These are phyloP conservation scores for Scheffersomyces lignicola DNA, from an alignment of 1,139 yeast species.

Conservation along the genomic window DNA sequence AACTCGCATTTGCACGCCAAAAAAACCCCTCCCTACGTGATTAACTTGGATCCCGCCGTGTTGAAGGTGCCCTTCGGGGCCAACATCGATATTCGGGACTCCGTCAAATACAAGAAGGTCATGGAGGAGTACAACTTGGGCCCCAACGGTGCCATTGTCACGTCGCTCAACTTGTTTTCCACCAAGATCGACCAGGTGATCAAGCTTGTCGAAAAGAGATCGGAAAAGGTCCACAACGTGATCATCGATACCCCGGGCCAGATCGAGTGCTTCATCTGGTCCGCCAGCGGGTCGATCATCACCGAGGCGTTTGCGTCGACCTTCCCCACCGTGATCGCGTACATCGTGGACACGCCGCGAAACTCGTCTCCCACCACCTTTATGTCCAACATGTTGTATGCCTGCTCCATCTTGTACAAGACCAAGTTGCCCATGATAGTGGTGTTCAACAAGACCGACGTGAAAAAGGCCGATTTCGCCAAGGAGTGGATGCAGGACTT, in stretches of 20 bases:
- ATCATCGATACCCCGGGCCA: constrained; percentile 98
- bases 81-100: constrained; percentile 93
- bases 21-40: constrained; percentile 78
- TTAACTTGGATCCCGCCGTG: constrained; percentile 96
- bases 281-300: constrained; percentile 94
- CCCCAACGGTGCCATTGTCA: constrained; percentile 98
- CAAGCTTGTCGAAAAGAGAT: constrained; percentile 76
- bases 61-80: constrained; percentile 88
- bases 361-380: constrained; percentile 93
- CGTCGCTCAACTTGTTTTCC: constrained; percentile 85
- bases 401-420: constrained; percentile 94
- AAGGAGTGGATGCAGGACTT: constrained; percentile 98
- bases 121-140: constrained; percentile 93
- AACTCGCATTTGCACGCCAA: constrained; percentile 83
- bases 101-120: constrained; percentile 92
- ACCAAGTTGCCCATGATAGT: constrained; percentile 96
- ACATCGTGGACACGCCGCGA: constrained; percentile 95
- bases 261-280: constrained; percentile 95
- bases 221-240: constrained; percentile 65
- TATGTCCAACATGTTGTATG: constrained; percentile 97
- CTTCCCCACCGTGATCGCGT: constrained; percentile 93
- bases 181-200: constrained; percentile 97
- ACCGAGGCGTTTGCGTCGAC: constrained; percentile 96
- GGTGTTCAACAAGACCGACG: constrained; percentile 95
- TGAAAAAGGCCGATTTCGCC: constrained; percentile 79